Percentiles rank a stretch among this genome's conserved stretches.
Evolutionary conservation across 768 basidiomycete species (phyloP).

Genomic region (Infundibulicybe gibba): DNA sequence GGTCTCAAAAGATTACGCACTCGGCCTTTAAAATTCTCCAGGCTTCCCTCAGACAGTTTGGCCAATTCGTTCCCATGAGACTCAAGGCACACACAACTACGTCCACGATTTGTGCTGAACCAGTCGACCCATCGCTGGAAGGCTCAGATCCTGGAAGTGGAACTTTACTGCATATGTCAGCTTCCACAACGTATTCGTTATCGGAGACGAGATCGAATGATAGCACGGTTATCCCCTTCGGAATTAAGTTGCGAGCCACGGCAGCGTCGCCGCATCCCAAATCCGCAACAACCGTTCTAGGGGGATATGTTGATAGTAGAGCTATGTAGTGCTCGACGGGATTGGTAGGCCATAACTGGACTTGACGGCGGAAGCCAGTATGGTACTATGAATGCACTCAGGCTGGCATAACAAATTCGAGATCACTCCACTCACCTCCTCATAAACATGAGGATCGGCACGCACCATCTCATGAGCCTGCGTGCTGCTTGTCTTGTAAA

Average conservation of each 20-base stretch:
- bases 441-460: slow-evolving; percentile 74
- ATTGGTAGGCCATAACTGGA: slow-evolving; percentile 90
- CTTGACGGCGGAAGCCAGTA: slow-evolving; percentile 86
- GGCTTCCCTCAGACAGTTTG: slow-evolving; percentile 83
- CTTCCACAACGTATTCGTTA: slow-evolving; percentile 74
- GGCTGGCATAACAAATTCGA: slow-evolving; percentile 1
- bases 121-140: slow-evolving; percentile 32
- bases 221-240: slow-evolving; percentile 64
- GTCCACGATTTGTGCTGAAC: slow-evolving; percentile 79
- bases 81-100: slow-evolving; percentile 92
- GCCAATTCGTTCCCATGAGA: slow-evolving; percentile 97
- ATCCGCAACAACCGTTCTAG: slow-evolving; percentile 79
- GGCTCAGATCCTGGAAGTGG: slow-evolving; percentile 83
- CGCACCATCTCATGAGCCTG: slow-evolving; percentile 81
- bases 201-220: slow-evolving; percentile 83
- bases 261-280: slow-evolving; percentile 95
- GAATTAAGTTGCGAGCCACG: slow-evolving; percentile 70
- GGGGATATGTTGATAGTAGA: slow-evolving; percentile 57
- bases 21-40: slow-evolving; percentile 82
- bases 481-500: slow-evolving; percentile 84
- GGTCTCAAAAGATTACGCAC: slow-evolving; percentile 32
- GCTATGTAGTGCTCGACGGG: slow-evolving; percentile 83
- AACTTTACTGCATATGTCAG: slow-evolving; percentile 79
- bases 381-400: slow-evolving; percentile 68
- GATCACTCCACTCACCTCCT: slow-evolving; percentile 56